Evolutionary conservation across 1,284 basidiomycete genomes (phyloP).

Genomic region (Puccinia polysora): DNA sequence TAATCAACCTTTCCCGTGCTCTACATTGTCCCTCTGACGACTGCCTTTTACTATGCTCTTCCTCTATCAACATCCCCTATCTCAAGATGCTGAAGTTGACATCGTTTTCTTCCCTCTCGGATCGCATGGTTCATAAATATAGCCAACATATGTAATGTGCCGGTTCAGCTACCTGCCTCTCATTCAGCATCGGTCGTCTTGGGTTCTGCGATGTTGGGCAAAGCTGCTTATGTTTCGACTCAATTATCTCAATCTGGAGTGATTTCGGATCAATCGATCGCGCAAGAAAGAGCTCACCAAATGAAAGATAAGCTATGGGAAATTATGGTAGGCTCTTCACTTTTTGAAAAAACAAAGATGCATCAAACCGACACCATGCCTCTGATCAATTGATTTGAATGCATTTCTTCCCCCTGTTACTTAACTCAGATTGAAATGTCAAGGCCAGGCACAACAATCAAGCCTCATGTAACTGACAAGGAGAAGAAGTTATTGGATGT

Average conservation of each 20-base stretch:
- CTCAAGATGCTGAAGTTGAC: conserved; percentile 77
- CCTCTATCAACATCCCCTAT: conserved; percentile 50
- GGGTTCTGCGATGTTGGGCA: conserved; percentile 86
- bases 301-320: conserved; percentile 75
- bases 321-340: conserved; percentile 67
- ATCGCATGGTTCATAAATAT: conserved; percentile 40
- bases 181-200: conserved; percentile 77
- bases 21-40: conserved; percentile 54
- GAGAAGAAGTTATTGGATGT: conserved; percentile 74
- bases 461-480: conserved; percentile 62
- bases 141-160: conserved; percentile 76
- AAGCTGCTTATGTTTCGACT: conserved; percentile 70
- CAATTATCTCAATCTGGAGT: conserved; percentile 48
- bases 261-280: conserved; percentile 55
- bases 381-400: background rate
- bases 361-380: background rate
- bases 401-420: background rate
- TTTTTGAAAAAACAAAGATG: background rate
- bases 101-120: conserved; percentile 61
- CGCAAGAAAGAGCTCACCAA: conserved; percentile 57
- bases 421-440: conserved; percentile 72
- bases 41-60: conserved; percentile 49
- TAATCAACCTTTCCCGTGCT: background rate
- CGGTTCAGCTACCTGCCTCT: conserved; percentile 74
- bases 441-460: conserved; percentile 69